Conservation (phyloP, 176 grass and related monocot species). For the Aegilops sharonensis region DNA sequence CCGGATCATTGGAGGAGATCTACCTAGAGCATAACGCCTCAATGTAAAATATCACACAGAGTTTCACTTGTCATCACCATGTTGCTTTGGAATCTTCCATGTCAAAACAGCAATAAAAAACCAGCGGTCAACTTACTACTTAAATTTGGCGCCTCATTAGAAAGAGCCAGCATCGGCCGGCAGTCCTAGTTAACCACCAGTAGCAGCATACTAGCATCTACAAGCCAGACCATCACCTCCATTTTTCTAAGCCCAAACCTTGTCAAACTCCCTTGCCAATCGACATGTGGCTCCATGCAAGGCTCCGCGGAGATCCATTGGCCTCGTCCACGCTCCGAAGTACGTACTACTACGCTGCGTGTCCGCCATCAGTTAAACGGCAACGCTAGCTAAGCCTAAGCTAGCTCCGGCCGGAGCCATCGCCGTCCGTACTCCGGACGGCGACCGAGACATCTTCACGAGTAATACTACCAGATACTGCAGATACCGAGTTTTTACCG, state of each 20-base stretch:
- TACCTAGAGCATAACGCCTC: constrained; percentile 29
- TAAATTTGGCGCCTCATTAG: constrained; percentile 22
- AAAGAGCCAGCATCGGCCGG: constrained; percentile 46
- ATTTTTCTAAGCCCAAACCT: not conserved
- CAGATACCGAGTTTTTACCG: not conserved
- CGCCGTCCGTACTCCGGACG: constrained; percentile 37
- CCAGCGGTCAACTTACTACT: constrained; percentile 33
- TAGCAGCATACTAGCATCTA: constrained; percentile 13
- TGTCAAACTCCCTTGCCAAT: not conserved
- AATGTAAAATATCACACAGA: not conserved
- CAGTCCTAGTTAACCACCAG: constrained; percentile 30
- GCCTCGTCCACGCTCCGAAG: not conserved
- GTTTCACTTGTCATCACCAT: constrained; percentile 32
- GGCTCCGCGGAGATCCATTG: constrained; percentile 1
- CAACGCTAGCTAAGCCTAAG: not conserved
- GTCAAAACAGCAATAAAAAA: not conserved
- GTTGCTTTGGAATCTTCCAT: constrained; percentile 30
- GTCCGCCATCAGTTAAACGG: constrained; percentile 35
- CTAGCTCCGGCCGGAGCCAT: constrained; percentile 31
- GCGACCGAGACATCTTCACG: not conserved
- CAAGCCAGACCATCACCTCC: not conserved
- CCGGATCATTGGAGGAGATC: constrained; percentile 13
- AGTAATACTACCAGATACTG: not conserved
- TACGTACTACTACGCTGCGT: not conserved
- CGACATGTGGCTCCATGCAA: constrained; percentile 47